phyloP scores from a whole-genome alignment of 129 eudicot species.

The Daucus carota region DNA sequence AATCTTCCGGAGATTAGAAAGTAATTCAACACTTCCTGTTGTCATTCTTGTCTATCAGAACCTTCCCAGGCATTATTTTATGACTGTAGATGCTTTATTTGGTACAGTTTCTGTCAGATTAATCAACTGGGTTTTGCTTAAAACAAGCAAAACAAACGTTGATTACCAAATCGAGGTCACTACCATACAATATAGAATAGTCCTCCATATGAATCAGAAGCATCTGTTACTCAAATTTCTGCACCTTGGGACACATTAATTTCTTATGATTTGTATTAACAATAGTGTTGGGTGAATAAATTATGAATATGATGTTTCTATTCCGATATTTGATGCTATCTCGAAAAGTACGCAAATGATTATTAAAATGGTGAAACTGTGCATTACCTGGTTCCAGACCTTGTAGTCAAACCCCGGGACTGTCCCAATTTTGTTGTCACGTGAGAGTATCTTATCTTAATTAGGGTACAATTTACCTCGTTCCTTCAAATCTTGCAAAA shows the following conservation, averaged over 20 bases:
- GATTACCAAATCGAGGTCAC: slow-evolving; percentile 30
- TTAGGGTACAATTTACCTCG: slow-evolving; percentile 16
- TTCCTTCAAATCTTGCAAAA: slow-evolving; percentile 37
- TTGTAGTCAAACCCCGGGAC: slow-evolving; percentile 38
- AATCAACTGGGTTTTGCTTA: slow-evolving; percentile 17
- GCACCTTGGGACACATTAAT: slow-evolving; percentile 72
- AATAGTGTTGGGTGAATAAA: slow-evolving; percentile 45
- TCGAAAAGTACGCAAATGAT: slow-evolving; percentile 14
- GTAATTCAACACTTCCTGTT: slow-evolving; percentile 5
- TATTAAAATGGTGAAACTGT: not conserved
- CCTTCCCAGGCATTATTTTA: slow-evolving; percentile 39
- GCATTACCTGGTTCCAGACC: slow-evolving; percentile 35
- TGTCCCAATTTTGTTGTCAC: slow-evolving; percentile 41
- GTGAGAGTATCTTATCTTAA: slow-evolving; percentile 32
- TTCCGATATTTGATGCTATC: slow-evolving; percentile 70
- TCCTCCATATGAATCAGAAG: slow-evolving; percentile 40
- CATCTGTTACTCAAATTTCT: slow-evolving; percentile 60
- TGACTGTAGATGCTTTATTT: slow-evolving; percentile 51
- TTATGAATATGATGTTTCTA: slow-evolving; percentile 81
- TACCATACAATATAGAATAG: not conserved
- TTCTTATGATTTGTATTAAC: slow-evolving; percentile 21
- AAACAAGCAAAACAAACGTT: slow-evolving; percentile 8
- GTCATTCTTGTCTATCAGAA: slow-evolving; percentile 22
- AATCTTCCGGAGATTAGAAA: slow-evolving; percentile 22
- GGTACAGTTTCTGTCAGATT: slow-evolving; percentile 19